These are phyloP conservation scores for Penicilliopsis zonata DNA, from an alignment of 495 filamentous ascomycete genomes.

Conservation along the genomic window DNA sequence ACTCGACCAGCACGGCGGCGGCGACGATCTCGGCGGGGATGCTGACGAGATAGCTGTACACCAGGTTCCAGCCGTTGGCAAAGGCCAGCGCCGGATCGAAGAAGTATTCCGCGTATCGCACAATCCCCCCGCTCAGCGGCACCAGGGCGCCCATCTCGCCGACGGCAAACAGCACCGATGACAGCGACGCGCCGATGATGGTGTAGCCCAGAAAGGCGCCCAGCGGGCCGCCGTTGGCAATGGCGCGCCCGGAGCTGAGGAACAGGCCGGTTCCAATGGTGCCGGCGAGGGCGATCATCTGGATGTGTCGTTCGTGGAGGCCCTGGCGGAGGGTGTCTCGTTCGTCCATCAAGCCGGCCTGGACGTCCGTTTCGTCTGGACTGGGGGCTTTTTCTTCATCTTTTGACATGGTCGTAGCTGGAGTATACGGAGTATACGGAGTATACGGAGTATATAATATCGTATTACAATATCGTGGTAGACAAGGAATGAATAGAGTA, in stretches of 20 bases:
- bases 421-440: too few relatives aligned
- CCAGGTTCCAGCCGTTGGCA: slow-evolving; percentile 19
- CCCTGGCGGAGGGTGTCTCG: slow-evolving; percentile 6
- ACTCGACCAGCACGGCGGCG: slow-evolving; percentile 36
- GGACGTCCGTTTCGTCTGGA: slow-evolving; percentile 4
- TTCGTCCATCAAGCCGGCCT: slow-evolving; percentile 5
- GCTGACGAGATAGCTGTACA: slow-evolving; percentile 20
- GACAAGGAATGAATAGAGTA: too few relatives aligned
- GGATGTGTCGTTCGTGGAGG: slow-evolving; percentile 20
- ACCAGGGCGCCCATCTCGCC: slow-evolving; percentile 16
- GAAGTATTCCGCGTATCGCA: slow-evolving; percentile 14
- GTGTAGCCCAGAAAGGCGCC: slow-evolving; percentile 23
- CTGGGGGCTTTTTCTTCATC: slow-evolving; percentile 2
- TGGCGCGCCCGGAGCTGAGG: slow-evolving; percentile 38
- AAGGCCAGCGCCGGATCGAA: slow-evolving; percentile 18
- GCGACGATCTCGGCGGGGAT: slow-evolving; percentile 29
- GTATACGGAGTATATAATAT: too few relatives aligned
- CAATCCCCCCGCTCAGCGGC: slow-evolving; percentile 16
- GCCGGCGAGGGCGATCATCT: slow-evolving; percentile 36
- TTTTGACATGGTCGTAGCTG: too few relatives aligned
- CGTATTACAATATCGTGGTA: too few relatives aligned
- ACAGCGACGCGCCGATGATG: slow-evolving; percentile 10
- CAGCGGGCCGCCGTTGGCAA: slow-evolving; percentile 47
- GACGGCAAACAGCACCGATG: slow-evolving; percentile 10
- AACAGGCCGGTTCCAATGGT: slow-evolving; percentile 24